phyloP scores from a whole-genome alignment of 768 basidiomycete species.

The Tulasnella sp. region DNA sequence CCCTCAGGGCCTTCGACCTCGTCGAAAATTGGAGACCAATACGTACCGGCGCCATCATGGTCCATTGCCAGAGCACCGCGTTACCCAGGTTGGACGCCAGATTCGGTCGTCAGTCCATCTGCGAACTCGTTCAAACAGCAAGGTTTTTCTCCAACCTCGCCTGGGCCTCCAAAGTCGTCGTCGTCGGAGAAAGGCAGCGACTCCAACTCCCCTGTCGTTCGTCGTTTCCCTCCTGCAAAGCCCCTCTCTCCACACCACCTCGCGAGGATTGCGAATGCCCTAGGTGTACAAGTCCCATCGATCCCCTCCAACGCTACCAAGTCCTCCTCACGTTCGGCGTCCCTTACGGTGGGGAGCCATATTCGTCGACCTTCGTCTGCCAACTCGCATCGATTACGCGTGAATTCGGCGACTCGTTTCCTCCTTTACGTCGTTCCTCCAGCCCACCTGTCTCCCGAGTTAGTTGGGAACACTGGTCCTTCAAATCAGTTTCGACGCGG shows the following conservation, averaged over 20 bases:
- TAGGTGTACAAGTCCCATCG: slow-evolving; percentile 59
- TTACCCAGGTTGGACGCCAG: slow-evolving; percentile 10
- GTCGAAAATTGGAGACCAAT: not conserved
- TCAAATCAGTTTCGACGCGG: slow-evolving; percentile 69
- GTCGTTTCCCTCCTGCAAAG: not conserved
- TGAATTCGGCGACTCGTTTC: slow-evolving; percentile 38
- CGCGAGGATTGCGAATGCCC: slow-evolving; percentile 73
- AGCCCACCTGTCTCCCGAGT: slow-evolving; percentile 47
- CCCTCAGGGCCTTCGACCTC: not conserved
- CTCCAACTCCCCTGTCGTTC: too few relatives aligned
- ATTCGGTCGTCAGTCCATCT: too few relatives aligned
- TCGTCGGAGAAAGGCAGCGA: too few relatives aligned
- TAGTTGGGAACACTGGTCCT: slow-evolving; percentile 31
- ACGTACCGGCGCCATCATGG: slow-evolving; percentile 3
- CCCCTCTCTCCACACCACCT: slow-evolving; percentile 66
- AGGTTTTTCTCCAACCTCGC: too few relatives aligned
- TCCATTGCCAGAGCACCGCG: slow-evolving; percentile 9
- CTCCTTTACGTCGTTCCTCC: slow-evolving; percentile 81
- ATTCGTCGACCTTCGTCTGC: slow-evolving; percentile 9
- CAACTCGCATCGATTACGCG: slow-evolving; percentile 26
- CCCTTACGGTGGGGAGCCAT: too few relatives aligned
- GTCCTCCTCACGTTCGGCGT: too few relatives aligned
- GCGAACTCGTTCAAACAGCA: too few relatives aligned
- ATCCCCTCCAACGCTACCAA: slow-evolving; percentile 20
- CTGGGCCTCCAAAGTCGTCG: too few relatives aligned